Evolutionary conservation across 2,329 filamentous ascomycete genomes (phyloP).

Genomic region (Hypoxylon sp.): DNA sequence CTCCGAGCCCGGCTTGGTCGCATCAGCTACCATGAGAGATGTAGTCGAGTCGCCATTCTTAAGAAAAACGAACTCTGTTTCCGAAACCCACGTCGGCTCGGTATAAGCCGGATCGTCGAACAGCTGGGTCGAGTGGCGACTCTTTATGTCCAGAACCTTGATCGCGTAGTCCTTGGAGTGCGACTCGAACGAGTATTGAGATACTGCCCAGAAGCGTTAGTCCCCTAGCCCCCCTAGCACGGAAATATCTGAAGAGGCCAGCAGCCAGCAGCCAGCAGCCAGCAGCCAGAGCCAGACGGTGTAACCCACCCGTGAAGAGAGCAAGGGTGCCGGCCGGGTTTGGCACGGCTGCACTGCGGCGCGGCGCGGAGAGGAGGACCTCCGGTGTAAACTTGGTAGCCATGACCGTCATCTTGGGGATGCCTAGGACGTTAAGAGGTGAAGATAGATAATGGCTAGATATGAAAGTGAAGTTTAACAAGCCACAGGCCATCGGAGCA

Average conservation of each 20-base stretch:
- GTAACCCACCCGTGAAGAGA: conserved; percentile 68
- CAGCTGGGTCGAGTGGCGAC: conserved; percentile 73
- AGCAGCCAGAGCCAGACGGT: background rate
- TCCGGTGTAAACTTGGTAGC: conserved; percentile 80
- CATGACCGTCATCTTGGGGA: conserved; percentile 72
- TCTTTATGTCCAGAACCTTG: conserved; percentile 75
- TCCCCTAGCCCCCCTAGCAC: conserved; percentile 32
- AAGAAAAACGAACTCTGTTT: conserved; percentile 70
- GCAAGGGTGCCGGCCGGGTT: conserved; percentile 73
- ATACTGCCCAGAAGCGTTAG: conserved; percentile 60
- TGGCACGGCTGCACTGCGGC: conserved; percentile 76
- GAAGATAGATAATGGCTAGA: background rate
- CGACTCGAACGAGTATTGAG: conserved; percentile 82
- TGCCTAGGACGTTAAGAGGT: background rate
- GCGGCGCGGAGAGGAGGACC: conserved; percentile 80
- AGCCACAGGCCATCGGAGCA: background rate
- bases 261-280: too few species aligned
- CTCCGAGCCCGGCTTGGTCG: conserved; percentile 53
- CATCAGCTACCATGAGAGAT: conserved; percentile 58
- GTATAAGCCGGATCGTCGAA: conserved; percentile 73
- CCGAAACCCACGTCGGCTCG: conserved; percentile 81
- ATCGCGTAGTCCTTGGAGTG: conserved; percentile 77
- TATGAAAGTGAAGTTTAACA: background rate
- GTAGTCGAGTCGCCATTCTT: conserved; percentile 61
- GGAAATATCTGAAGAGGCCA: too few species aligned